Percentiles rank a stretch among this genome's conserved stretches.
phyloP scores from a whole-genome alignment of 352 stramenopile genomes.

The Discostella stelligera region DNA sequence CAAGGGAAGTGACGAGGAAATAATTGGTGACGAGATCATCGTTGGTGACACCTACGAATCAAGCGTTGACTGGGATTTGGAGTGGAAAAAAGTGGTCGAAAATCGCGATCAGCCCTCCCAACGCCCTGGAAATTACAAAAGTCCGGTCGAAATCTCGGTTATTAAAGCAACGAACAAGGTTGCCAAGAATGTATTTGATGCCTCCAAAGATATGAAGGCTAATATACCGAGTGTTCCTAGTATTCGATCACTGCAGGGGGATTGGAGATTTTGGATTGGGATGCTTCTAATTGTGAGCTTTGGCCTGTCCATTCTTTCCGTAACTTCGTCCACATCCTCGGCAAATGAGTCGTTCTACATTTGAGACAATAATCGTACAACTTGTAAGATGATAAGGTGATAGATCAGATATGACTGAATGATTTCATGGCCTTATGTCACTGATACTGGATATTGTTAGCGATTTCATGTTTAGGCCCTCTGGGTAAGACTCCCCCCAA shows the following conservation, averaged over 20 bases:
- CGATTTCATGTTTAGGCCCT: no score
- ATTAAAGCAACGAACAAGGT: slow-evolving; percentile 43
- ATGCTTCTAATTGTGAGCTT: slow-evolving; percentile 35
- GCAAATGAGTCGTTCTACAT: slow-evolving; percentile 51
- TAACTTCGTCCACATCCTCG: slow-evolving; percentile 3
- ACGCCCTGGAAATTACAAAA: slow-evolving; percentile 33
- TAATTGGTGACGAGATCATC: slow-evolving; percentile 15
- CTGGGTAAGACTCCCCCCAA: no score
- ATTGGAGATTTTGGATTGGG: slow-evolving; percentile 42
- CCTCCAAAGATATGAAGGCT: slow-evolving; percentile 35
- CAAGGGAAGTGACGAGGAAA: slow-evolving; percentile 19
- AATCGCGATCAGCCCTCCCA: slow-evolving; percentile 33
- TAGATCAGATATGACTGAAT: no score
- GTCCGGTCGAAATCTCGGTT: slow-evolving; percentile 29
- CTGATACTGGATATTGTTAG: background rate
- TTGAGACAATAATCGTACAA: slow-evolving; percentile 13
- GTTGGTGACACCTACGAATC: slow-evolving; percentile 22
- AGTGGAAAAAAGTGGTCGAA: slow-evolving; percentile 47
- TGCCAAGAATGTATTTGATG: slow-evolving; percentile 50
- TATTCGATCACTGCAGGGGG: slow-evolving; percentile 35
- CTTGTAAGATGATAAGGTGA: no score
- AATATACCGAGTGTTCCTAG: slow-evolving; percentile 20
- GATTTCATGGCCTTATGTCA: no score
- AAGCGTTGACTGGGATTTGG: slow-evolving; percentile 38
- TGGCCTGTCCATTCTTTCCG: slow-evolving; percentile 39